phyloP scores from a whole-genome alignment of 2,329 filamentous ascomycete species.

The Chrysosporium queenslandicum region DNA sequence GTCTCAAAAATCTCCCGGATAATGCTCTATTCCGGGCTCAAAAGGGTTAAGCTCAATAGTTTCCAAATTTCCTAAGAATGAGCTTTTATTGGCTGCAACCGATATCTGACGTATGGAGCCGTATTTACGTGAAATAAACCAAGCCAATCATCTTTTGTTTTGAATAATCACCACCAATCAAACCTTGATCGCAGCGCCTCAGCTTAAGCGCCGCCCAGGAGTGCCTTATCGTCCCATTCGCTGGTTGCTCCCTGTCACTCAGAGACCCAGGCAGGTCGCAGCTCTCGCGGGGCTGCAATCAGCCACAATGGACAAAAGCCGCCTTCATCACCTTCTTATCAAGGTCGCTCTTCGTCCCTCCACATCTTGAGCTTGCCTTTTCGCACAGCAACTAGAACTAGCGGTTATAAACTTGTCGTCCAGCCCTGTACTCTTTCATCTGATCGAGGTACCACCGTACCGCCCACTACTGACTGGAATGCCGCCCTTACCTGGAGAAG shows the following conservation, averaged over 20 bases:
- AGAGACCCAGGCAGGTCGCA: not conserved
- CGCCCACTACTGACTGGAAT: slow-evolving; percentile 24
- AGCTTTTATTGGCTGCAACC: not conserved
- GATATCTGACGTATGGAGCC: not conserved
- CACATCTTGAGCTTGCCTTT: not conserved
- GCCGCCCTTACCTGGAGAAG: slow-evolving; percentile 40
- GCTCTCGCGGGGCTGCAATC: slow-evolving; percentile 9
- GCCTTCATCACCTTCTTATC: not conserved
- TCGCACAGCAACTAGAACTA: not conserved
- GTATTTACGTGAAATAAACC: not conserved
- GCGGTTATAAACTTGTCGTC: not conserved
- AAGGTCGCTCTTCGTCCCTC: not conserved
- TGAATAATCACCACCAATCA: not conserved
- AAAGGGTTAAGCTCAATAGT: not conserved
- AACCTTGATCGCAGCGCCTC: too few relatives aligned
- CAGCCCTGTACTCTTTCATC: not conserved
- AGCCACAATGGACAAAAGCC: not conserved
- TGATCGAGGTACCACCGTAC: not conserved
- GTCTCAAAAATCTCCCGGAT: slow-evolving; percentile 1
- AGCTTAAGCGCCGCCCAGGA: not conserved
- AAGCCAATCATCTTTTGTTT: not conserved
- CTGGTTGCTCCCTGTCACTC: not conserved
- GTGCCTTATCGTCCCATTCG: not conserved
- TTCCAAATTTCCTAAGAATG: not conserved
- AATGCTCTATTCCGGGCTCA: not conserved